Evolutionary conservation across 2,329 filamentous ascomycete genomes (phyloP), one percentile per base, ranked within the genome.

Genomic region (Colletotrichum musicola): DNA sequence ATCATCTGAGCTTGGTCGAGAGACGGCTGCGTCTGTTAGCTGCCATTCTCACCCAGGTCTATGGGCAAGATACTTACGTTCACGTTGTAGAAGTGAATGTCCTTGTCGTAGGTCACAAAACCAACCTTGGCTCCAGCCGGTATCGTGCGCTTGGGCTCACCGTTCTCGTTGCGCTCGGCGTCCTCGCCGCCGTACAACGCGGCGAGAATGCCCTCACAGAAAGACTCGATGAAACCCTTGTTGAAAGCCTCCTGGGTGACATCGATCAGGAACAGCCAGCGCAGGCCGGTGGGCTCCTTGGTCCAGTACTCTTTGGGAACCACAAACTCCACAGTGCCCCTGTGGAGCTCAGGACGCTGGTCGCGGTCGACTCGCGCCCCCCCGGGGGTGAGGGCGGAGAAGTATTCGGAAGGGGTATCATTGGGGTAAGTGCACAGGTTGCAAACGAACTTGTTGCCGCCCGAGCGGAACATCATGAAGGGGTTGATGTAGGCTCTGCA

Each of bases 291-390:
- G 0, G 96, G 96, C 77, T 97, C 92, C 79, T 95, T 96, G 25
- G 94, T 95, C 93, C 95, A 99, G 82, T 99, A 99, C 81, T 99
- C 96, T 82, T 98, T 98, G 16, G 96, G 96, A 14, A 99, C 97
- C 69, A 96, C 86, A 77, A 97, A 99, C 77, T 99, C 96, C 53
- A 98, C 95, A 0, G 96, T 98, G 44, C 96, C 96, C 64, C 93
- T 88, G 75, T 91, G 93, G 74, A 99, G 85, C 81, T 99, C 96
- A 0, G 95, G 95, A 60, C 96, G 88, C 77, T 97, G 92, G 76
- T 95, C 88, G 56, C 96, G 89, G 80, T 99, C 96, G 57, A 97
- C 90, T 65, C 96, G 91, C 49, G 94, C 89, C 18, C 96, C 96
- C 64, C 93, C 91, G 4, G 93, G 93, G 75, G 93, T 95, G 27